These are phyloP conservation scores for Zymoseptoria ardabiliae DNA, from an alignment of 2,329 filamentous ascomycete species.

Conservation along the genomic window DNA sequence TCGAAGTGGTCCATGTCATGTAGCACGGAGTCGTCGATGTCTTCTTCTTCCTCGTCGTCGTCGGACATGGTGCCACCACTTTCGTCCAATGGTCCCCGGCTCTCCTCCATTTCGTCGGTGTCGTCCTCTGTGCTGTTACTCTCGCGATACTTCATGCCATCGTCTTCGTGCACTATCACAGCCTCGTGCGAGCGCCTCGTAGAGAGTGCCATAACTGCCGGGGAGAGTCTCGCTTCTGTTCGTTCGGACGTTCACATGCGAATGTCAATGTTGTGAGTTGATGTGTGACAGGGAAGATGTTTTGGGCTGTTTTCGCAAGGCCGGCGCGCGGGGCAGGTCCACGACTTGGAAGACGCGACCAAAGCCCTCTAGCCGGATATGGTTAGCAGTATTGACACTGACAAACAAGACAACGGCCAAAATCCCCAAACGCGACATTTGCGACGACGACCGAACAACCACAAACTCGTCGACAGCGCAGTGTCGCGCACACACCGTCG, in stretches of 20 bases:
- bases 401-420: background rate
- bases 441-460: constrained; percentile 1
- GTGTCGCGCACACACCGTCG: constrained; percentile 9
- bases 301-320: background rate
- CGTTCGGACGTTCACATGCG: background rate
- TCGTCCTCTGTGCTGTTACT: constrained; percentile 29
- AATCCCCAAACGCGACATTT: background rate
- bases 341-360: background rate
- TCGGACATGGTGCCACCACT: constrained; percentile 47
- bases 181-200: constrained; percentile 9
- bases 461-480: constrained; percentile 1
- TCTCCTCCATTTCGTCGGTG: constrained; percentile 40
- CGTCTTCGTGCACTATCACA: constrained; percentile 19
- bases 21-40: constrained; percentile 60
- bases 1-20: constrained; percentile 85
- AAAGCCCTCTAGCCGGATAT: background rate
- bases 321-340: background rate
- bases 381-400: background rate
- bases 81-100: constrained; percentile 43
- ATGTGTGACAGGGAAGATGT: background rate
- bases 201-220: background rate
- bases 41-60: constrained; percentile 46
- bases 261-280: background rate
- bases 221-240: background rate
- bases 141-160: constrained; percentile 13